Evolutionary conservation across 2,329 filamentous ascomycete genomes (phyloP).

Genomic region (Teratosphaeria destructans): DNA sequence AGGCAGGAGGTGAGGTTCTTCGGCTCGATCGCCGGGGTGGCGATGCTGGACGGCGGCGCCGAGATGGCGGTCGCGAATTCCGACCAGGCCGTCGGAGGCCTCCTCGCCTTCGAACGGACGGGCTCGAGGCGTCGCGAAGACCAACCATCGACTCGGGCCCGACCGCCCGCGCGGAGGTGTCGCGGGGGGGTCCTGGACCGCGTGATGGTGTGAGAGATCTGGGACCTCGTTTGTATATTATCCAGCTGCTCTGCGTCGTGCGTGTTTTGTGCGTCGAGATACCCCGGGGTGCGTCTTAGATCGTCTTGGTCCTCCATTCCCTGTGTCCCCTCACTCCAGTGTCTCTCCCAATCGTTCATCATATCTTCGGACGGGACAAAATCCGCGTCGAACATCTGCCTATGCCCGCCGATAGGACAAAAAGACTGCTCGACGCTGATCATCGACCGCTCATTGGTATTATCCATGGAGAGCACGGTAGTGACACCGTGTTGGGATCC

Average conservation of each 20-base stretch:
- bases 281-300: neutral
- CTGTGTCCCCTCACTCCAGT: no score
- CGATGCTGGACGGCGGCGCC: constrained; percentile 56
- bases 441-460: no score
- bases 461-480: no score
- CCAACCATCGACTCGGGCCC: neutral
- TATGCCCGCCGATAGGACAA: no score
- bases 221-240: neutral
- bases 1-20: constrained; percentile 65
- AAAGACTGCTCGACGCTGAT: no score
- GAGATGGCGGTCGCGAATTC: constrained; percentile 59
- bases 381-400: no score
- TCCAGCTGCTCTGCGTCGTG: neutral
- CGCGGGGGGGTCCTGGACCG: neutral
- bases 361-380: no score
- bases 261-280: neutral
- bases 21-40: constrained; percentile 61
- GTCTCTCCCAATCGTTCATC: no score
- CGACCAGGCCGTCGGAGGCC: constrained; percentile 55
- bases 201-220: neutral
- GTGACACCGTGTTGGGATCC: no score
- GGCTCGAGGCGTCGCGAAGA: neutral
- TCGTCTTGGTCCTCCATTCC: neutral
- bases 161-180: neutral
- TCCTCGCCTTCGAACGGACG: constrained; percentile 25